phyloP scores from a whole-genome alignment of 2,329 filamentous ascomycete genomes.

The Fonsecaea monophora region DNA sequence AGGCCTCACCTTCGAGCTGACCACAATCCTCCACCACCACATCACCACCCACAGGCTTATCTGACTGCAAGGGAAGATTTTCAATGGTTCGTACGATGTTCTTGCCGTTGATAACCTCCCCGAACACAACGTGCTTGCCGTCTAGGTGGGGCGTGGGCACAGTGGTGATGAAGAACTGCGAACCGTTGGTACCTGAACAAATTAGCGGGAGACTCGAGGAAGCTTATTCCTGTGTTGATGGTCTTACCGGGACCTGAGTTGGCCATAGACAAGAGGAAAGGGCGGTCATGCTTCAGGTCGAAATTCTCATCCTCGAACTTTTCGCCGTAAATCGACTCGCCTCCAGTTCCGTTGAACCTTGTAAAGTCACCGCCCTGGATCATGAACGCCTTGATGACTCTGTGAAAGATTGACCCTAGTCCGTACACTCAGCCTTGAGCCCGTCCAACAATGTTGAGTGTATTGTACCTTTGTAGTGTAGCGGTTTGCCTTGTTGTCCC shows the following conservation, averaged over 20 bases:
- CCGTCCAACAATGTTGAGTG: constrained; percentile 7
- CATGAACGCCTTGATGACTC: constrained; percentile 99
- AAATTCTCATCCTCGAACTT: constrained; percentile 99
- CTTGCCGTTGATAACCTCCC: constrained; percentile 91
- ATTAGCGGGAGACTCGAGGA: constrained; percentile 12
- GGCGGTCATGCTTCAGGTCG: constrained; percentile 84
- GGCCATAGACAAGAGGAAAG: constrained; percentile 96
- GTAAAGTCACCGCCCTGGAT: constrained; percentile 98
- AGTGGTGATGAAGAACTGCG: constrained; percentile 97
- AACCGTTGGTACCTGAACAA: constrained; percentile 81
- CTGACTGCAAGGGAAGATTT: constrained; percentile 74
- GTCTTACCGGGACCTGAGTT: constrained; percentile 85
- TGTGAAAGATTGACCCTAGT: constrained; percentile 82
- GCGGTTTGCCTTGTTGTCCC: constrained; percentile 79
- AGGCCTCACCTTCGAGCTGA: constrained; percentile 76
- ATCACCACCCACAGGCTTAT: constrained; percentile 79
- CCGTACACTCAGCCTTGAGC: constrained; percentile 16
- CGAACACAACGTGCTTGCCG: constrained; percentile 96
- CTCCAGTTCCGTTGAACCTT: constrained; percentile 89
- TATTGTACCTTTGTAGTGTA: constrained; percentile 78
- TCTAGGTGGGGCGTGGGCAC: constrained; percentile 94
- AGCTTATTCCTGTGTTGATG: not conserved
- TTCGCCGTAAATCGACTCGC: constrained; percentile 95
- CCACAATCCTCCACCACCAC: constrained; percentile 84
- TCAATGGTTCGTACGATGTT: constrained; percentile 89